A percentile compares a stretch with the other conserved stretches of the same genome.
phyloP scores from a whole-genome alignment of 139 green algal species.

The Chlorella vulgaris region DNA sequence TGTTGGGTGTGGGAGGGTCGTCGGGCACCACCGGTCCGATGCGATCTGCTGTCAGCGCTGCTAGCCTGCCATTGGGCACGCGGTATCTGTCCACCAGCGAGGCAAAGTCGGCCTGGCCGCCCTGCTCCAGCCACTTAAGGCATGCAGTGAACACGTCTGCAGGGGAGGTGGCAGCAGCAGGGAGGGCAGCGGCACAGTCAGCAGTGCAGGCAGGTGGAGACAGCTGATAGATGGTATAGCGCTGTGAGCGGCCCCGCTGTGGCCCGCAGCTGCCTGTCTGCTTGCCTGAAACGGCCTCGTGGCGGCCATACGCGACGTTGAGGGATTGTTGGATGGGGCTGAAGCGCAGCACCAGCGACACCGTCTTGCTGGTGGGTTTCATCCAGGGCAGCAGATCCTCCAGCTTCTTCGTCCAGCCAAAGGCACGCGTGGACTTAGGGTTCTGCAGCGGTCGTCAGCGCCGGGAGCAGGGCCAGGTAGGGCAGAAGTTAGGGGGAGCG shows the following conservation, averaged over 20 bases:
- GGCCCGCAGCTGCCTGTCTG: not conserved
- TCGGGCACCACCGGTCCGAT: not conserved
- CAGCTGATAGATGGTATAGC: not conserved
- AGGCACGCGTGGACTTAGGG: not conserved
- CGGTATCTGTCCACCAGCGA: not conserved
- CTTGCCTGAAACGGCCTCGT: constrained; percentile 17
- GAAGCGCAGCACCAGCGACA: constrained; percentile 13
- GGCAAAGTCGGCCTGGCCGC: not conserved
- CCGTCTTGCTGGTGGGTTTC: not conserved
- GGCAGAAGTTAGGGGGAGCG: not conserved
- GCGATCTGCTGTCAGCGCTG: not conserved
- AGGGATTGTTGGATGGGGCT: constrained; percentile 22
- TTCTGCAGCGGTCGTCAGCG: not conserved
- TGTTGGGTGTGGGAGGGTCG: too few species aligned
- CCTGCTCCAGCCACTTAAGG: not conserved
- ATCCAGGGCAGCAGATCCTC: constrained; percentile 19
- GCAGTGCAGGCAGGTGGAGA: not conserved
- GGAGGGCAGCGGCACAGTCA: not conserved
- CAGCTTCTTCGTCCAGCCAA: not conserved
- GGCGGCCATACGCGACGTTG: constrained; percentile 7
- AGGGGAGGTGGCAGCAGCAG: too few species aligned
- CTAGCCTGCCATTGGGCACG: not conserved
- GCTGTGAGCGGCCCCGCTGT: not conserved
- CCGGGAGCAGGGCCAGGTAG: not conserved
- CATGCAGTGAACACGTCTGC: constrained; percentile 32